A percentile compares a stretch with the other conserved stretches of the same genome.
phyloP scores from a whole-genome alignment of 116 monocot genomes.

The Iris pallida region DNA sequence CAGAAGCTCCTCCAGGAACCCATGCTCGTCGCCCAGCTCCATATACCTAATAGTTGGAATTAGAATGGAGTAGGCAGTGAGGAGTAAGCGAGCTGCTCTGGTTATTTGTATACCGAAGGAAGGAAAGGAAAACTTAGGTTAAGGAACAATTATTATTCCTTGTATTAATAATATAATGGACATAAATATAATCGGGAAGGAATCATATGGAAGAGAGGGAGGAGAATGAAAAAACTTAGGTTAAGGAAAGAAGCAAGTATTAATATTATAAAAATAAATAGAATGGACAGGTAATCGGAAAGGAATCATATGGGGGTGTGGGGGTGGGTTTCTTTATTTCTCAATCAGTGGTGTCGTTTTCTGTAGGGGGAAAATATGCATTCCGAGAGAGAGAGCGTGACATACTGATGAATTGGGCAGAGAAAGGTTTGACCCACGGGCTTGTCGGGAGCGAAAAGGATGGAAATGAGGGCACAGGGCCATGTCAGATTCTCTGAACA shows the following conservation, averaged over 20 bases:
- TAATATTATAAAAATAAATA: no score
- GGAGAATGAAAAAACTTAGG: no score
- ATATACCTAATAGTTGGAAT: constrained; percentile 5
- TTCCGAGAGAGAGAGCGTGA: neutral
- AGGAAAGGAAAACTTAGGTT: neutral
- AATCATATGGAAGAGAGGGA: no score
- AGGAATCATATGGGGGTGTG: no score
- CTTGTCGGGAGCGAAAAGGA: constrained; percentile 7
- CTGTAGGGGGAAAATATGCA: constrained; percentile 13
- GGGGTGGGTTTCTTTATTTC: no score
- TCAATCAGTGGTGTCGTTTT: neutral
- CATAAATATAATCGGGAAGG: no score
- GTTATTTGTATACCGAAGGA: neutral
- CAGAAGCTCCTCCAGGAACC: constrained; percentile 62
- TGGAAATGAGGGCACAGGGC: neutral
- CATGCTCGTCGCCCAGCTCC: constrained; percentile 55
- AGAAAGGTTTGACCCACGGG: constrained; percentile 5
- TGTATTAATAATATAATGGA: neutral
- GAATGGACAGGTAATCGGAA: no score
- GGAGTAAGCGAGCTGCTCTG: neutral
- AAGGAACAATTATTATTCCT: neutral
- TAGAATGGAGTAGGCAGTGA: neutral
- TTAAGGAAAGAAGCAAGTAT: no score
- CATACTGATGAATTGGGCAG: no score
- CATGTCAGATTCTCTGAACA: neutral